A percentile compares a stretch with the other conserved stretches of the same genome.
Conservation (phyloP, 768 basidiomycete species). For the Naganishia kalamii region DNA sequence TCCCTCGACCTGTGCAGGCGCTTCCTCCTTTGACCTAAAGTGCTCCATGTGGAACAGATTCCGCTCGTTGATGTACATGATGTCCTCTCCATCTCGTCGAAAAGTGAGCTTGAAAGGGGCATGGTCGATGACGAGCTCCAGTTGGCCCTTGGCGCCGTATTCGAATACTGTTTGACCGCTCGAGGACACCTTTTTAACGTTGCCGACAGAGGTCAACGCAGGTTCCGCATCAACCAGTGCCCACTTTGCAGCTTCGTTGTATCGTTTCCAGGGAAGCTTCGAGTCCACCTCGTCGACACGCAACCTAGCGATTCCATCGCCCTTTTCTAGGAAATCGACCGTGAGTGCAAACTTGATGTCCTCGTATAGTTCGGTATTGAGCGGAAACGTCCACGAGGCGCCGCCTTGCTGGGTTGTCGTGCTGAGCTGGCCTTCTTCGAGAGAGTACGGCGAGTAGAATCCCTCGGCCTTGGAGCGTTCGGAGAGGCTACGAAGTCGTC, state of each 20-base stretch:
- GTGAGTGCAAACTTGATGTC: conserved; percentile 74
- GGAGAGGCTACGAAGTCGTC: conserved; percentile 77
- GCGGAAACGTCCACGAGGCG: conserved; percentile 60
- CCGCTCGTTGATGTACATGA: conserved; percentile 80
- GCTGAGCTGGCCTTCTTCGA: conserved; percentile 48
- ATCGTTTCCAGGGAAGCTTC: conserved; percentile 63
- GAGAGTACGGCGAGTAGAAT: conserved; percentile 83
- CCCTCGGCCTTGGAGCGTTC: conserved; percentile 58
- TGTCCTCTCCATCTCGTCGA: conserved; percentile 66
- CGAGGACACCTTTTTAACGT: conserved; percentile 21
- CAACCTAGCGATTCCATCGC: conserved; percentile 80
- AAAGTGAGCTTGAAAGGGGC: conserved; percentile 70
- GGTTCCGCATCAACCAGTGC: conserved; percentile 70
- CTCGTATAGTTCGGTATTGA: conserved; percentile 76
- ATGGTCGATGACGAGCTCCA: conserved; percentile 59
- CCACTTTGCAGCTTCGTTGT: conserved; percentile 89
- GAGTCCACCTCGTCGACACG: conserved; percentile 79
- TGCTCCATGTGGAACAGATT: conserved; percentile 97
- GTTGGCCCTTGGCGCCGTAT: conserved; percentile 60
- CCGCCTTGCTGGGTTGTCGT: conserved; percentile 3
- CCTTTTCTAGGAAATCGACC: conserved; percentile 64
- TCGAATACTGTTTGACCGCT: conserved; percentile 53
- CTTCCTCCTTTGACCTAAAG: conserved; percentile 61
- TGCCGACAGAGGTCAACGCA: conserved; percentile 40
- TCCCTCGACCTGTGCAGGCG: conserved; percentile 43